Evolutionary conservation across 176 grass and related monocot genomes (phyloP).

Genomic region (Triticum turgidum): DNA sequence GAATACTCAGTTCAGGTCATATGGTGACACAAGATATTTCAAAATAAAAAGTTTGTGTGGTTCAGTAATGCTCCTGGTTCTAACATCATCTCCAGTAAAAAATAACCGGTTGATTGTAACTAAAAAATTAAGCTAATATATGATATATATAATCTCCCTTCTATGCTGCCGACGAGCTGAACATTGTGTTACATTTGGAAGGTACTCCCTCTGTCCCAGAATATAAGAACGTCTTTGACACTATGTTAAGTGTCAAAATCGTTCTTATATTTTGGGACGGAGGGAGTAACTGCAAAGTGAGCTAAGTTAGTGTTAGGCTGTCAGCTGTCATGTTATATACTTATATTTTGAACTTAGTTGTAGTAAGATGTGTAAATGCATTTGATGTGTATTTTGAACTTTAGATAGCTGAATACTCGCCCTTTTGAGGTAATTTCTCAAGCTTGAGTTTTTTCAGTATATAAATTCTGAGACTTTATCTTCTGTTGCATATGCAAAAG

Average conservation of each 20-base stretch:
- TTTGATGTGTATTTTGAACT: not conserved
- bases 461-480: not conserved
- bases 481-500: not conserved
- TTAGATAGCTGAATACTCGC: not conserved
- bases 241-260: too few relatives aligned
- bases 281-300: too few relatives aligned
- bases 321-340: not conserved
- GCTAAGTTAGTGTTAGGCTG: not conserved
- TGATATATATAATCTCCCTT: too few relatives aligned
- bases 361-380: not conserved
- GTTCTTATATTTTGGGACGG: too few relatives aligned
- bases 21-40: not conserved
- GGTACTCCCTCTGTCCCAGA: too few relatives aligned
- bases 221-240: too few relatives aligned
- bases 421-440: not conserved
- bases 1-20: conserved; percentile 9
- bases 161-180: too few relatives aligned
- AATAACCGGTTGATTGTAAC: not conserved
- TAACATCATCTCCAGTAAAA: not conserved
- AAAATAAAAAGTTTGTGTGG: not conserved
- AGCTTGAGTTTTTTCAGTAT: not conserved
- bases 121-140: not conserved
- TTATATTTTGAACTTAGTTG: not conserved
- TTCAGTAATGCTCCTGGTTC: not conserved
- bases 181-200: too few relatives aligned